These are phyloP conservation scores for Hymenoscyphus scutula DNA, from an alignment of 2,329 filamentous ascomycete species.

Conservation along the genomic window DNA sequence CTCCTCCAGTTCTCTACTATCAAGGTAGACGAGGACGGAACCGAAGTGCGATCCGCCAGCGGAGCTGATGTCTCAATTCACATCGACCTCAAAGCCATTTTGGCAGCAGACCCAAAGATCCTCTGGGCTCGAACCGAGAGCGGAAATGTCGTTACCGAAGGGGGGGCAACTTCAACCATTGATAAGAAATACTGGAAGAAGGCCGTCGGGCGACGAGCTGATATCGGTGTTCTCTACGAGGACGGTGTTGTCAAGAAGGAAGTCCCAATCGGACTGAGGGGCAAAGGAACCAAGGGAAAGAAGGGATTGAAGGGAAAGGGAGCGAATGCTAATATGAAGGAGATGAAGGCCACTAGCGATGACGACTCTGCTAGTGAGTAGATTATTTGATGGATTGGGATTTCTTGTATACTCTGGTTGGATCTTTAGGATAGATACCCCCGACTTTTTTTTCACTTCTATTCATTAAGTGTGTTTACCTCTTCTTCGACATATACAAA, in stretches of 20 bases:
- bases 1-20: slow-evolving; percentile 36
- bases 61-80: slow-evolving; percentile 45
- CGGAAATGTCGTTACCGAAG: slow-evolving; percentile 39
- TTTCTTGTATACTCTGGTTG: slow-evolving; percentile 10
- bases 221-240: slow-evolving; percentile 45
- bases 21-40: slow-evolving; percentile 33
- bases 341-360: slow-evolving; percentile 33
- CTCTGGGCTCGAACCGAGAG: slow-evolving; percentile 40
- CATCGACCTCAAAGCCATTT: slow-evolving; percentile 39
- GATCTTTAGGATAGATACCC: slow-evolving; percentile 2
- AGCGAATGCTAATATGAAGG: slow-evolving; percentile 26
- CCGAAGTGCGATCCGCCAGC: slow-evolving; percentile 31
- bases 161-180: slow-evolving; percentile 32
- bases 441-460: background rate
- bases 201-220: slow-evolving; percentile 41
- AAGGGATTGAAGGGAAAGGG: slow-evolving; percentile 41
- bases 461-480: too few relatives aligned
- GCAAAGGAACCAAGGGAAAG: slow-evolving; percentile 42
- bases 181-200: slow-evolving; percentile 42
- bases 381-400: slow-evolving; percentile 13
- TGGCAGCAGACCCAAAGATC: slow-evolving; percentile 38
- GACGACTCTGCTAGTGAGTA: slow-evolving; percentile 31
- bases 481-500: background rate
- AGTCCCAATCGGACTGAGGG: slow-evolving; percentile 42
- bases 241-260: slow-evolving; percentile 45